A percentile compares a stretch with the other conserved stretches of the same genome.
Conservation (phyloP, 2,329 filamentous ascomycete species). For the Chaetoscypha palmicola region DNA sequence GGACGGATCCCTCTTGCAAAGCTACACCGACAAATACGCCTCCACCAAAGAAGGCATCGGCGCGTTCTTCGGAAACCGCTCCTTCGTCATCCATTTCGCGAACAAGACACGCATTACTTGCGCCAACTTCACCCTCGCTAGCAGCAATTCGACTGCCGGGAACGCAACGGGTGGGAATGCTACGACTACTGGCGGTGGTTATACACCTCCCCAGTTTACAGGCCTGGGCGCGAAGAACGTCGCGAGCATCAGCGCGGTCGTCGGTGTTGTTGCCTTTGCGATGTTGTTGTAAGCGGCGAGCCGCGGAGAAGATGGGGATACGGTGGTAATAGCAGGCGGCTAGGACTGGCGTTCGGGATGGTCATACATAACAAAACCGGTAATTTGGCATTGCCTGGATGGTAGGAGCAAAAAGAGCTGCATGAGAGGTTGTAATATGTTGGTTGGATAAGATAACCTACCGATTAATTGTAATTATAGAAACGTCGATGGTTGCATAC, state of each 20-base stretch:
- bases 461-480: too few relatives aligned
- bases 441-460: too few relatives aligned
- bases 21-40: slow-evolving; percentile 51
- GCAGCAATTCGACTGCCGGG: not conserved
- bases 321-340: too few relatives aligned
- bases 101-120: slow-evolving; percentile 60
- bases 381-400: not conserved
- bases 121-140: slow-evolving; percentile 47
- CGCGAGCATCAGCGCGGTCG: not conserved
- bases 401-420: not conserved
- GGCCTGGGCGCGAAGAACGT: slow-evolving; percentile 1
- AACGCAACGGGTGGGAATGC: not conserved
- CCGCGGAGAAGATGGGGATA: too few relatives aligned
- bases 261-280: slow-evolving; percentile 5
- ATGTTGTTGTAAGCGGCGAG: slow-evolving; percentile 5
- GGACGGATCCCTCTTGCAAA: slow-evolving; percentile 40
- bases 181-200: slow-evolving; percentile 1
- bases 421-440: too few relatives aligned
- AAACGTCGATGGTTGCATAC: too few relatives aligned
- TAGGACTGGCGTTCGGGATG: not conserved
- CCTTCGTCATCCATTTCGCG: slow-evolving; percentile 55
- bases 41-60: slow-evolving; percentile 44
- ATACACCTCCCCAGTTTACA: slow-evolving; percentile 2
- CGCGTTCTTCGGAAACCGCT: slow-evolving; percentile 58
- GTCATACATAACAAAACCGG: not conserved